Percentiles rank a stretch among this genome's conserved stretches.
These are phyloP conservation scores for Populus euphratica DNA, from an alignment of 345 rosid genomes.

Conservation along the genomic window DNA sequence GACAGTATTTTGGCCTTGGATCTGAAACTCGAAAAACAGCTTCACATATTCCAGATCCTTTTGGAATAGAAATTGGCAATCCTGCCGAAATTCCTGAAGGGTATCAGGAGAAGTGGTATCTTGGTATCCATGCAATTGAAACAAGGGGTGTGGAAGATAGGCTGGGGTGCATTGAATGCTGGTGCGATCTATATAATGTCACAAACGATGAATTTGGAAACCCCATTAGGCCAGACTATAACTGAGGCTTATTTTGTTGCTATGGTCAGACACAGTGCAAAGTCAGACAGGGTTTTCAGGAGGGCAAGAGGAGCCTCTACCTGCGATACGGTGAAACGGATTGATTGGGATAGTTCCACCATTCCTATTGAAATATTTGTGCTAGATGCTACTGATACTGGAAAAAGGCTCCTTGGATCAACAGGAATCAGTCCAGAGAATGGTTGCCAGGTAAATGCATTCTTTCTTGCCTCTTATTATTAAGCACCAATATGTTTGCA, in stretches of 20 bases:
- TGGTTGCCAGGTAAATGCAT: slow-evolving; percentile 50
- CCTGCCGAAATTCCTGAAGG: slow-evolving; percentile 66
- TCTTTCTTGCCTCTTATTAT: not conserved
- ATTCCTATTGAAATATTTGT: slow-evolving; percentile 63
- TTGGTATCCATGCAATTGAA: slow-evolving; percentile 84
- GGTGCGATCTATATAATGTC: slow-evolving; percentile 70
- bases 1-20: slow-evolving; percentile 75
- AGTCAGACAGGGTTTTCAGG: slow-evolving; percentile 50
- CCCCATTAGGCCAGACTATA: slow-evolving; percentile 49
- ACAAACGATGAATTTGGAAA: slow-evolving; percentile 52
- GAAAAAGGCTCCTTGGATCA: slow-evolving; percentile 35
- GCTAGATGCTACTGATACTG: slow-evolving; percentile 71
- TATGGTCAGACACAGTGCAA: slow-evolving; percentile 61
- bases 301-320: slow-evolving; percentile 44
- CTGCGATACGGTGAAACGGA: slow-evolving; percentile 66
- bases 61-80: slow-evolving; percentile 66
- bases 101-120: slow-evolving; percentile 62
- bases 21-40: slow-evolving; percentile 76
- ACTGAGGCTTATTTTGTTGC: slow-evolving; percentile 72
- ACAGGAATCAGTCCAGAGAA: slow-evolving; percentile 36
- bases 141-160: slow-evolving; percentile 69
- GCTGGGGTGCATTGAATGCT: slow-evolving; percentile 76
- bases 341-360: slow-evolving; percentile 55
- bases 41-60: slow-evolving; percentile 72
- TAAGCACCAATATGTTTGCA: not conserved